phyloP scores from a whole-genome alignment of 1,284 basidiomycete species.

The Cutaneotrichosporon cyanovorans region DNA sequence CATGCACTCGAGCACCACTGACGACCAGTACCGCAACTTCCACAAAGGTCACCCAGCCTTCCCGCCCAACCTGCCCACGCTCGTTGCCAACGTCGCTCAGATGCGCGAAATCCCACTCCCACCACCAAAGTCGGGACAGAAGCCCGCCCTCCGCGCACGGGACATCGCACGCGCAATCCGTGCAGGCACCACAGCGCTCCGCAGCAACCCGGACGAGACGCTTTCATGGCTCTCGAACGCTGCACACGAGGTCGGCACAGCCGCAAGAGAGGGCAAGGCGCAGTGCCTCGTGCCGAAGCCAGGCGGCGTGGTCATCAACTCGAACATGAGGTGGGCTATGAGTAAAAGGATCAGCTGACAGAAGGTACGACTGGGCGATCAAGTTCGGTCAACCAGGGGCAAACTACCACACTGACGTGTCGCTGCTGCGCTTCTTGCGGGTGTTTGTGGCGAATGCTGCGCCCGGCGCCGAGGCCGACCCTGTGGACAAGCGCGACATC shows the following conservation, averaged over 20 bases:
- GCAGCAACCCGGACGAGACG: constrained; percentile 11
- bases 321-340: constrained; percentile 21
- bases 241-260: constrained; percentile 8
- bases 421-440: constrained; percentile 18
- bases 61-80: constrained; percentile 19
- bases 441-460: constrained; percentile 24
- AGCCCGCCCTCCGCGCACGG: constrained; percentile 4
- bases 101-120: constrained; percentile 20
- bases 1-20: constrained; percentile 1
- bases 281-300: constrained; percentile 17
- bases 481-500: constrained; percentile 3
- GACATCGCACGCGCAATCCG: constrained; percentile 12
- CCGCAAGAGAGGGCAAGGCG: constrained; percentile 12
- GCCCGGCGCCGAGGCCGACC: neutral
- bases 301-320: constrained; percentile 21
- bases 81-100: constrained; percentile 27
- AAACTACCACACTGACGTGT: constrained; percentile 20
- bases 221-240: constrained; percentile 18
- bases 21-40: constrained; percentile 21
- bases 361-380: constrained; percentile 25
- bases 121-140: neutral
- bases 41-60: constrained; percentile 21
- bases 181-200: constrained; percentile 12
- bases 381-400: constrained; percentile 17
- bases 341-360: neutral